Evolutionary conservation across 2,329 filamentous ascomycete species (phyloP).

Genomic region (Aspergillus puulaauensis): DNA sequence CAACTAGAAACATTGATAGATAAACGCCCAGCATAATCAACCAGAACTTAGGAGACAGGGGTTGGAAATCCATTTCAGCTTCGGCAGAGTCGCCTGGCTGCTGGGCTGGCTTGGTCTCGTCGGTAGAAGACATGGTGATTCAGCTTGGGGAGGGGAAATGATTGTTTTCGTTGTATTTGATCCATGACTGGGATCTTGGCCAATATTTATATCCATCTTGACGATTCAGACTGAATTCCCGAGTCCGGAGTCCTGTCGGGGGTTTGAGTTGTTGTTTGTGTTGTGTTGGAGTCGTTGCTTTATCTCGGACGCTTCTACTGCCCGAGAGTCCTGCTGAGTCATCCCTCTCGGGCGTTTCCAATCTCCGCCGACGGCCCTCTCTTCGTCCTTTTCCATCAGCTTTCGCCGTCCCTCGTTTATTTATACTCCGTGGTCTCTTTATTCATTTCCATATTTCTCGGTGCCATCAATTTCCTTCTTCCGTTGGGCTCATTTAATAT

Average conservation of each 20-base stretch:
- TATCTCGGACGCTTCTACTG: background rate
- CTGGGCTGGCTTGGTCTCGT: background rate
- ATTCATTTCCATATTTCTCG: background rate
- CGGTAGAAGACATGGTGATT: background rate
- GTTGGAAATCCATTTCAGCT: slow-evolving; percentile 4
- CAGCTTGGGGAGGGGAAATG: background rate
- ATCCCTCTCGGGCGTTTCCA: background rate
- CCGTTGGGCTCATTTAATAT: too few relatives aligned
- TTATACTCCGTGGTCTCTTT: background rate
- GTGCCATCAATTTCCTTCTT: background rate
- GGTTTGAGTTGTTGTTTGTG: too few relatives aligned
- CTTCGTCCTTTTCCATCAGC: background rate
- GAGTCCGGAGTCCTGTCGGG: too few relatives aligned
- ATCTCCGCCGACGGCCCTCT: background rate
- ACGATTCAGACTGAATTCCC: background rate
- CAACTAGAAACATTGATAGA: slow-evolving; percentile 1
- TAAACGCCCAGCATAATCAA: slow-evolving; percentile 1
- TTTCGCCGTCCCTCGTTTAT: too few relatives aligned
- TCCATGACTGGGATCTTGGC: background rate
- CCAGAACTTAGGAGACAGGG: slow-evolving; percentile 1
- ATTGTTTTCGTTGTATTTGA: background rate
- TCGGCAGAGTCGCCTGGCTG: background rate
- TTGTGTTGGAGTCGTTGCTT: too few relatives aligned
- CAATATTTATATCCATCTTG: background rate
- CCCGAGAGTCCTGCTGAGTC: background rate